Percentiles rank a stretch among this genome's conserved stretches.
phyloP scores from a whole-genome alignment of 2,329 filamentous ascomycete genomes.

The Arthrobotrys iridis region DNA sequence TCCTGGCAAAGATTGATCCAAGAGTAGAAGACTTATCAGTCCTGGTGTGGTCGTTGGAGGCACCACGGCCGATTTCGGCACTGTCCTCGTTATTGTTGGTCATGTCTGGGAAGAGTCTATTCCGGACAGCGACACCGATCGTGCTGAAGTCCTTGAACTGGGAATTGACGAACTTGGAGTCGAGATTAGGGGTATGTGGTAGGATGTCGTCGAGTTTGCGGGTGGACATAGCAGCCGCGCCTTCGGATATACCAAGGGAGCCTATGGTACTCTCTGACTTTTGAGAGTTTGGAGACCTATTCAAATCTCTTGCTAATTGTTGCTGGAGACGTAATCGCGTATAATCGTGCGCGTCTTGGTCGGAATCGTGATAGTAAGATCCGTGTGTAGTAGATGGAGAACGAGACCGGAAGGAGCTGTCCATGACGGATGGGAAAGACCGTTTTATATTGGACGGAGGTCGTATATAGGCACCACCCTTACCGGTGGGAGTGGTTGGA shows the following conservation, averaged over 20 bases:
- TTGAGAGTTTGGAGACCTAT: slow-evolving; percentile 12
- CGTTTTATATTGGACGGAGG: background rate
- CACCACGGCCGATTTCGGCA: slow-evolving; percentile 40
- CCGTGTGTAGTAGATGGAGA: slow-evolving; percentile 44
- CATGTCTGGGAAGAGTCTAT: slow-evolving; percentile 43
- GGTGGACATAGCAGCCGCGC: slow-evolving; percentile 49
- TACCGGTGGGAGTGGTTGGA: slow-evolving; percentile 8
- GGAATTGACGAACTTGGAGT: slow-evolving; percentile 45
- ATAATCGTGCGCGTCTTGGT: slow-evolving; percentile 50
- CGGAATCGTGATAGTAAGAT: slow-evolving; percentile 48
- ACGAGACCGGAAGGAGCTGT: slow-evolving; percentile 39
- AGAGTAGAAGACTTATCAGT: slow-evolving; percentile 42
- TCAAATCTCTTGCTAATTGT: slow-evolving; percentile 35
- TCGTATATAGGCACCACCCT: background rate
- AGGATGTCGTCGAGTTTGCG: slow-evolving; percentile 40
- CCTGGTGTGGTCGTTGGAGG: slow-evolving; percentile 33
- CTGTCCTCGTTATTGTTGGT: slow-evolving; percentile 45
- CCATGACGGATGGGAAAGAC: slow-evolving; percentile 22
- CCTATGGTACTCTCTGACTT: slow-evolving; percentile 34
- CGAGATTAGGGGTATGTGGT: slow-evolving; percentile 24
- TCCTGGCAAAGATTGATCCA: slow-evolving; percentile 29
- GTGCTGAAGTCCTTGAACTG: slow-evolving; percentile 50
- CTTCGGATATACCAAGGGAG: slow-evolving; percentile 39
- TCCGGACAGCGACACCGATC: slow-evolving; percentile 42
- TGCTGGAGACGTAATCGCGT: slow-evolving; percentile 46